Conservation (phyloP, 805 yeast species). For the Candida germanica region DNA sequence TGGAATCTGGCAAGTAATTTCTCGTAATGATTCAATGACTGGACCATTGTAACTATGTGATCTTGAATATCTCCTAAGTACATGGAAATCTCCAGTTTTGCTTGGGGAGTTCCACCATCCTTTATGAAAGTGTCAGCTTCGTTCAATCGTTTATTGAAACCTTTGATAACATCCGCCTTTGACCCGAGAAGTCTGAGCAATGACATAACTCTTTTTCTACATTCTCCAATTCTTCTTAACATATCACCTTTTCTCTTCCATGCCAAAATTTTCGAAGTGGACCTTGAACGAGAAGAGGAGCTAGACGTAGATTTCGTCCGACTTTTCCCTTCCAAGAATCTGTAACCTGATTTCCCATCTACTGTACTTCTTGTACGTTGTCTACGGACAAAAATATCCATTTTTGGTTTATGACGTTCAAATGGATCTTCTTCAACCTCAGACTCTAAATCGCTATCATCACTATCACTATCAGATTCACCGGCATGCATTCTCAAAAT, state of each 20-base stretch:
- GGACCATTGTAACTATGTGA: constrained; percentile 96
- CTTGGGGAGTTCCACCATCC: constrained; percentile 40
- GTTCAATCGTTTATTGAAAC: constrained; percentile 84
- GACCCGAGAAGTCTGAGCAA: constrained; percentile 78
- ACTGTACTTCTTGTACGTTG: constrained; percentile 38
- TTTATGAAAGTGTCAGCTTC: constrained; percentile 19
- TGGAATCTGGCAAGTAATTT: constrained; percentile 92
- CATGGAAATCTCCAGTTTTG: constrained; percentile 73
- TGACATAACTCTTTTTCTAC: constrained; percentile 92
- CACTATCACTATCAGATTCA: constrained; percentile 39
- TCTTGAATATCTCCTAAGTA: constrained; percentile 97
- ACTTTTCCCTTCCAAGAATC: constrained; percentile 3
- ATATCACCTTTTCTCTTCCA: constrained; percentile 95
- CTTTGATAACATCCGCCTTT: constrained; percentile 97
- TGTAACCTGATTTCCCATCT: constrained; percentile 19
- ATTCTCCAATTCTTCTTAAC: constrained; percentile 92
- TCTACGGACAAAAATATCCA: constrained; percentile 30
- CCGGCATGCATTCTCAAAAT: constrained; percentile 84
- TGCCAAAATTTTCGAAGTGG: constrained; percentile 47
- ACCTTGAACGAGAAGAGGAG: constrained; percentile 28
- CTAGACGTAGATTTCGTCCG: constrained; percentile 10
- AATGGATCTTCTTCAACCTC: constrained; percentile 16
- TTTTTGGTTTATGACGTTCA: constrained; percentile 4
- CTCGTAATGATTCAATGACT: constrained; percentile 90
- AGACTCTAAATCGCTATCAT: constrained; percentile 33